Conservation (phyloP, 768 basidiomycete genomes). For the Gyrodon lividus region DNA sequence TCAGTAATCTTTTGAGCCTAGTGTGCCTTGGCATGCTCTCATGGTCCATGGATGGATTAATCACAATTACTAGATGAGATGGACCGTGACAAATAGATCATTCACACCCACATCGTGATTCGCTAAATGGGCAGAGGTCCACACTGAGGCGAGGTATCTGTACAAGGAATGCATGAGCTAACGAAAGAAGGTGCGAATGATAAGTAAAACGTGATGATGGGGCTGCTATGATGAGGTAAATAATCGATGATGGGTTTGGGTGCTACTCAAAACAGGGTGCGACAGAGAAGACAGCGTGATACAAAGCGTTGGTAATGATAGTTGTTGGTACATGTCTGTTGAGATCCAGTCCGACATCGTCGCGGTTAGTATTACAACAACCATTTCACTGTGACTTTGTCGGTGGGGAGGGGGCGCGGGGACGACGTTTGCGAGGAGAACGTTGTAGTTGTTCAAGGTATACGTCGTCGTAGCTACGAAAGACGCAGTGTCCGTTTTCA, state of each 20-base stretch:
- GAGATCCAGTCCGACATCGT: slow-evolving; percentile 7
- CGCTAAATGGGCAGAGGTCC: background rate
- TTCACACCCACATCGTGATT: background rate
- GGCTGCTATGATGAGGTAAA: slow-evolving; percentile 8
- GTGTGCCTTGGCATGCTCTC: background rate
- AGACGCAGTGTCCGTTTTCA: slow-evolving; percentile 46
- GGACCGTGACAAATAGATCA: background rate
- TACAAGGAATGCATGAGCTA: background rate
- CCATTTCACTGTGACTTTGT: slow-evolving; percentile 20
- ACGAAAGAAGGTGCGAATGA: background rate
- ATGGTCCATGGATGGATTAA: too few species aligned
- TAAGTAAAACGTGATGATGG: slow-evolving; percentile 9
- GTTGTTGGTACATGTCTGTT: slow-evolving; percentile 14
- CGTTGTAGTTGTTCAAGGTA: slow-evolving; percentile 49
- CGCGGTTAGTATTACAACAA: slow-evolving; percentile 6
- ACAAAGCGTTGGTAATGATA: slow-evolving; percentile 2
- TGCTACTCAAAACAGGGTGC: slow-evolving; percentile 17
- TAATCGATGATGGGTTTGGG: slow-evolving; percentile 2
- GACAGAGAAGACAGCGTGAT: slow-evolving; percentile 1
- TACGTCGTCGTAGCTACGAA: slow-evolving; percentile 61
- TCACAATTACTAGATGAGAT: background rate
- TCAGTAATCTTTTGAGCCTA: background rate
- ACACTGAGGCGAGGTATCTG: background rate
- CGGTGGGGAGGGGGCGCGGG: slow-evolving; percentile 22
- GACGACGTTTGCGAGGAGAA: slow-evolving; percentile 38